A percentile compares a stretch with the other conserved stretches of the same genome.
Conservation (phyloP, 1,284 basidiomycete genomes). For the Abortiporus biennis region DNA sequence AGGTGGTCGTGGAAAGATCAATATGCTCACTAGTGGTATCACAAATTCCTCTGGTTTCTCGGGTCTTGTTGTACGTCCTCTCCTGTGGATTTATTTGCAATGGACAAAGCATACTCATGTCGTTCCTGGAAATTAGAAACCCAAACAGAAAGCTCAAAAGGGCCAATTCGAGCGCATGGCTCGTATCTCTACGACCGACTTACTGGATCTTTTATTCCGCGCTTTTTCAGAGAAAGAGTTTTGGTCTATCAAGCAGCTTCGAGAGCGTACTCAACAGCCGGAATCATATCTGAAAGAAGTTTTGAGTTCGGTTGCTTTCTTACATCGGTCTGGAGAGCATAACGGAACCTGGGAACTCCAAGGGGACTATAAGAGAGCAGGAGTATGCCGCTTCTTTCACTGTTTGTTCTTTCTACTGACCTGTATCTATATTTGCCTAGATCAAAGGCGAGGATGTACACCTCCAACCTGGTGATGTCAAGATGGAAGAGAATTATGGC, state of each 20-base stretch:
- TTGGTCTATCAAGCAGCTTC: constrained; percentile 80
- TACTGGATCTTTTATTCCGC: constrained; percentile 81
- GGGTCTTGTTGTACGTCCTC: constrained; percentile 51
- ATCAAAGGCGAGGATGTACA: constrained; percentile 54
- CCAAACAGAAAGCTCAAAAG: constrained; percentile 59
- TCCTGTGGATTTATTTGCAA: constrained; percentile 3
- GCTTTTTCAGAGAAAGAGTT: constrained; percentile 76
- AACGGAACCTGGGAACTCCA: constrained; percentile 69
- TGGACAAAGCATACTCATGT: background rate
- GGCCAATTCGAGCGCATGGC: constrained; percentile 83
- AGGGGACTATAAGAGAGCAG: constrained; percentile 55
- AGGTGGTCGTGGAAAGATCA: constrained; percentile 62
- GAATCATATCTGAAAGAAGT: constrained; percentile 89
- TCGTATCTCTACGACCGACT: constrained; percentile 83
- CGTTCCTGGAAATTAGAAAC: too few species aligned
- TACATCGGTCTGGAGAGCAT: constrained; percentile 76
- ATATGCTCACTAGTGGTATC: constrained; percentile 43
- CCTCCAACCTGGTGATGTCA: constrained; percentile 27
- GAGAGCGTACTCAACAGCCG: constrained; percentile 85
- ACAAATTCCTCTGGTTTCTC: constrained; percentile 35
- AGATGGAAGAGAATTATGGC: constrained; percentile 31
- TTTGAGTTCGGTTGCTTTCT: constrained; percentile 72
- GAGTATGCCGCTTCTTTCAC: constrained; percentile 32
- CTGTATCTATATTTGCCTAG: constrained; percentile 22
- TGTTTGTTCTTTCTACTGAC: constrained; percentile 2